Evolutionary conservation across 176 grass and related monocot species (phyloP), one percentile per base, ranked within the genome.

Genomic region (Chloris gayana): DNA sequence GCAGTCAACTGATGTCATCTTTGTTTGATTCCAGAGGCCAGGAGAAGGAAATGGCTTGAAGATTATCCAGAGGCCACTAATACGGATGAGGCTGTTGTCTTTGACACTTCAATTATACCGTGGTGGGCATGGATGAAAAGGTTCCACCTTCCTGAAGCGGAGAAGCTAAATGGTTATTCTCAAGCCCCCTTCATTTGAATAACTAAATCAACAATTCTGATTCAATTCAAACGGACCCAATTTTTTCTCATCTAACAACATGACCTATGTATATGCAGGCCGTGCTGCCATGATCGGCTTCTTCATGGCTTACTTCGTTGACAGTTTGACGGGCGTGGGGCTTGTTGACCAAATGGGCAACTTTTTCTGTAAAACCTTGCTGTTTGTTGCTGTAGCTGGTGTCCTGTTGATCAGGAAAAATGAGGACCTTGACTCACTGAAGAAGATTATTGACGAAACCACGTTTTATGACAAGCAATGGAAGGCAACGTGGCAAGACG

Each of bases 271-370:
- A 14, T 68, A 26, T 35, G 76, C 76, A 98, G 96, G 96, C 3
- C 96, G 96, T 17, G 96, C 96, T 34, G 96, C 96, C 75, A 98
- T 98, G 96, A 67, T 95, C 65, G 96, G 96, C n/a, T 98, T 98
- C 85, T 98, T 98, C 90, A 98, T 98, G 96, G 92, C 96, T 1
- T 98, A 98, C 83, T 93, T 98, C 30, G 92, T 98, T 0, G 96
- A 98, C 67, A 91, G 96, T 64, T 84, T 98, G 83, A 98, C 92
- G 0, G 92, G 96, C 0, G 82, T 91, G 70, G 96, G 96, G 37
- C 88, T 98, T 1, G 92, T 98, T 8, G 92, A 95, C 76, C 96
- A 98, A 44, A 88, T 64, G 82, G 92, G 92, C 31, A 98, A 98
- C 64, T 93, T 98, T 69, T 95, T 98, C 83, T 98, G 96, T 81